Evolutionary conservation across 768 basidiomycete species (phyloP), one percentile per base, ranked within the genome.

Genomic region (Trichaptum fuscoviolaceum): DNA sequence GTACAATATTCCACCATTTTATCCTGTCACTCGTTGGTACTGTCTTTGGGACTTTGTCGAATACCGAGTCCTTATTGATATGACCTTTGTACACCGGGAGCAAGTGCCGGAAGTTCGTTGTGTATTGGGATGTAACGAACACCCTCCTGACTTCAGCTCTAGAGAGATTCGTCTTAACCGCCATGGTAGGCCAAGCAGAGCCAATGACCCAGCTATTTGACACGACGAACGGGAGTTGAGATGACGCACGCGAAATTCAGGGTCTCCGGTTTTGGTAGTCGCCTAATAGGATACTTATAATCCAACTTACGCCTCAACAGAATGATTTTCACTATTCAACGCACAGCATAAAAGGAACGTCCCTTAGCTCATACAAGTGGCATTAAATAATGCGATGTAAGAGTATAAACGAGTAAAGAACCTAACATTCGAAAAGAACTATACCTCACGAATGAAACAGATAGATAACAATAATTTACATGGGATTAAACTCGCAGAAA

Each of bases 1-100:
- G 91, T 35, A 92, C 88, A 67, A 95, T 84, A 73, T 94, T 95
- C 93, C 93, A 95, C 73, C 85, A 86, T 74, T 92, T 90, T 64
- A 95, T 90, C 61, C 93, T 82, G 71, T 92, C 88, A 66, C 82
- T 81, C 12, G 85, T 82, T 15, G 83, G 81, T 59, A 85, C 86
- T 57, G 84, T 83, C 73, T 90, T 90, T 12, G 59, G 59, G 23
- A 34, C 59, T 61, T 24, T 25, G 24, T 61, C 59, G 30, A 34
- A 25, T 61, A 25, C 23, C 6, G 59, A 61, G 15, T 61, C 30
- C 59, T 25, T 61, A 9, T 25, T 25, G 12, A 18, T 25, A 61
- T 61, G 42, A 9, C 30, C 30, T 18, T 24, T 61, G 15, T 61
- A 25, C 15, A 61, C 30, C 23, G 24, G 25, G 15, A 61, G 59